These are phyloP conservation scores for Paramecium tetraurelia DNA, from an alignment of 73 alveolate genomes.

Conservation along the genomic window DNA sequence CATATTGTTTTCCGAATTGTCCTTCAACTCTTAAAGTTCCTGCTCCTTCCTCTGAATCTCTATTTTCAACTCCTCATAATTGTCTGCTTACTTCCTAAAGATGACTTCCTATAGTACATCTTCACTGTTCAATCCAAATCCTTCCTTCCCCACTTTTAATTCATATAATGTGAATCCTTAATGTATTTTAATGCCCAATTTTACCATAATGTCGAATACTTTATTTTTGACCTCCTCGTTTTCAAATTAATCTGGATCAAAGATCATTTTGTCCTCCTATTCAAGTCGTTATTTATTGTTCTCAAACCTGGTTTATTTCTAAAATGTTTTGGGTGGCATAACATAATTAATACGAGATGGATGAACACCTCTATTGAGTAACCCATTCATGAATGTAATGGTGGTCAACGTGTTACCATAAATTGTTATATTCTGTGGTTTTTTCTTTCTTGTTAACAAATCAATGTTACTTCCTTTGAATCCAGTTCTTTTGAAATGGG, in stretches of 20 bases:
- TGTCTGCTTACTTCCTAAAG: conserved; percentile 68
- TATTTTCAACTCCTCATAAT: conserved; percentile 42
- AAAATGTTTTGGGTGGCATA: conserved; percentile 76
- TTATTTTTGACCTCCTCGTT: conserved; percentile 72
- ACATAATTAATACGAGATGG: conserved; percentile 90
- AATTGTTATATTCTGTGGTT: conserved; percentile 75
- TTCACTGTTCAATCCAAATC: conserved; percentile 19
- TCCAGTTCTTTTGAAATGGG: conserved; percentile 76
- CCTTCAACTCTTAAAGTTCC: conserved; percentile 13
- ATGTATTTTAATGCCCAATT: conserved; percentile 39
- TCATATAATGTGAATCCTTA: conserved; percentile 45
- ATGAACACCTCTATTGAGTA: conserved; percentile 85
- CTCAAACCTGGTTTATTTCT: not conserved
- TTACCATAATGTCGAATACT: conserved; percentile 65
- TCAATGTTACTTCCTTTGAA: conserved; percentile 69
- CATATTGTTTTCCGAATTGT: conserved; percentile 61
- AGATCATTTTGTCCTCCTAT: not conserved
- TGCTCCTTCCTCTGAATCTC: conserved; percentile 30
- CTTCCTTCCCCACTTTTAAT: conserved; percentile 47
- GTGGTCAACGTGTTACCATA: conserved; percentile 95
- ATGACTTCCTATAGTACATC: conserved; percentile 68
- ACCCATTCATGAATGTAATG: conserved; percentile 91
- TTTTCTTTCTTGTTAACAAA: conserved; percentile 77
- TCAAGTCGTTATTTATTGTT: not conserved
- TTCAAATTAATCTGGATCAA: conserved; percentile 81